Evolutionary conservation across 345 rosid species (phyloP).

Genomic region (Psidium friedrichsthalianum): DNA sequence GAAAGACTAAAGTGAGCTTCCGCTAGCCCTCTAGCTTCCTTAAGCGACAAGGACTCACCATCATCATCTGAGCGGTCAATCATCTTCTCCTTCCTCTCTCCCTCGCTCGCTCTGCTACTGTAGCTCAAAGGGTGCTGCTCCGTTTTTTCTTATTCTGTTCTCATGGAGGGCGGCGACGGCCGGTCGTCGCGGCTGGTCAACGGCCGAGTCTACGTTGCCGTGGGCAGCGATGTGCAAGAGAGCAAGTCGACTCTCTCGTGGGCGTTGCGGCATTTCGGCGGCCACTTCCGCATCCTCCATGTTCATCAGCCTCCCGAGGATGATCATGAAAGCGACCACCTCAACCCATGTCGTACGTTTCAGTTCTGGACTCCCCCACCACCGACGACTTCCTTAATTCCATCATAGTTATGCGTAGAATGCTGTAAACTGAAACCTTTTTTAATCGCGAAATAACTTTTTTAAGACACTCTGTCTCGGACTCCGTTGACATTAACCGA

Average conservation of each 20-base stretch:
- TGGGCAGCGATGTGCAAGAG: constrained; percentile 15
- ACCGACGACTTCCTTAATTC: not conserved
- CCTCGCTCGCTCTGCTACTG: not conserved
- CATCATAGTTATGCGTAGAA: not conserved
- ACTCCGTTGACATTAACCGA: not conserved
- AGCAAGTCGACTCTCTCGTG: constrained; percentile 9
- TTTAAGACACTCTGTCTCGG: not conserved
- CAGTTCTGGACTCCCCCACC: not conserved
- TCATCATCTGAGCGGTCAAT: not conserved
- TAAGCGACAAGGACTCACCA: not conserved
- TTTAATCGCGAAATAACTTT: not conserved
- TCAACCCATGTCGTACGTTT: not conserved
- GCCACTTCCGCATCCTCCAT: not conserved
- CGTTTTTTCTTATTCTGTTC: not conserved
- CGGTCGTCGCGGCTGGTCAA: not conserved
- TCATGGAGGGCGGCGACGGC: not conserved
- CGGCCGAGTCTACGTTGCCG: constrained; percentile 10
- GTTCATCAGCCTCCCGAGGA: not conserved
- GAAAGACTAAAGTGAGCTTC: too few species aligned
- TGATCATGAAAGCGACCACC: not conserved
- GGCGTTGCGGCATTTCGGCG: constrained; percentile 14
- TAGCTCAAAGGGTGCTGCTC: not conserved
- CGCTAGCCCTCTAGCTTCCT: not conserved
- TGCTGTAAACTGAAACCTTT: not conserved
- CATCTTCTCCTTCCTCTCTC: not conserved